Evolutionary conservation across 1,284 basidiomycete species (phyloP).

Genomic region (Sphagnurus paluster): DNA sequence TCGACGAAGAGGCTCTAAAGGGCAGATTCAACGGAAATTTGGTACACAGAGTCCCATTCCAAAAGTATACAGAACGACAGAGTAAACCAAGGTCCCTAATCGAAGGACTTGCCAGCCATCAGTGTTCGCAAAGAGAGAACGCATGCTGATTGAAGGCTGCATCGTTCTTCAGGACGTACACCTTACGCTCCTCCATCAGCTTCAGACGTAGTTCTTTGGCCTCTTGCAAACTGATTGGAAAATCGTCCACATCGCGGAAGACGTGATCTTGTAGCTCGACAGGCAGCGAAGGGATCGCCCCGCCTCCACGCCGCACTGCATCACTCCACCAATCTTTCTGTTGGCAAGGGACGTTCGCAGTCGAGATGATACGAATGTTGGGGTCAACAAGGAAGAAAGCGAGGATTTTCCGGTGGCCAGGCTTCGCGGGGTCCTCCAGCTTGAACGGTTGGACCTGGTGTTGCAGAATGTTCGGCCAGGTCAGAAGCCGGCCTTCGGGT

Average conservation of each 20-base stretch:
- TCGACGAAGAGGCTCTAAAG: too few species aligned
- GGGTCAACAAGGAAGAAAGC: conserved; percentile 53
- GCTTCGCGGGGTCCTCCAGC: conserved; percentile 28
- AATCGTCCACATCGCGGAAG: conserved; percentile 7
- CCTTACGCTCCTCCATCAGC: not conserved
- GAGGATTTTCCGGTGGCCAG: conserved; percentile 49
- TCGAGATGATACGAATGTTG: conserved; percentile 35
- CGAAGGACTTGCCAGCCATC: too few species aligned
- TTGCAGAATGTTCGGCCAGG: conserved; percentile 19
- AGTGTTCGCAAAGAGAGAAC: conserved; percentile 2
- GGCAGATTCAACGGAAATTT: too few species aligned
- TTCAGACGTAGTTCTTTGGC: conserved; percentile 27
- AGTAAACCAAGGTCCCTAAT: too few species aligned
- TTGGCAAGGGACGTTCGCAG: conserved; percentile 36
- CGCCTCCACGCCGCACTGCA: not conserved
- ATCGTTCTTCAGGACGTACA: not conserved
- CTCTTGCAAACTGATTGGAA: conserved; percentile 9
- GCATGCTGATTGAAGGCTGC: not conserved
- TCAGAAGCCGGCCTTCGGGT: conserved; percentile 15
- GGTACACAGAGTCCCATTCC: too few species aligned
- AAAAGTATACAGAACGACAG: too few species aligned
- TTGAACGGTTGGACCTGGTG: conserved; percentile 16
- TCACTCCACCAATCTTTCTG: conserved; percentile 27
- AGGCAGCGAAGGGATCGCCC: conserved; percentile 17
- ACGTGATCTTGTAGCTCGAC: conserved; percentile 25